These are phyloP conservation scores for Solanum boliviense DNA, from an alignment of 257 asterid genomes.

Conservation along the genomic window DNA sequence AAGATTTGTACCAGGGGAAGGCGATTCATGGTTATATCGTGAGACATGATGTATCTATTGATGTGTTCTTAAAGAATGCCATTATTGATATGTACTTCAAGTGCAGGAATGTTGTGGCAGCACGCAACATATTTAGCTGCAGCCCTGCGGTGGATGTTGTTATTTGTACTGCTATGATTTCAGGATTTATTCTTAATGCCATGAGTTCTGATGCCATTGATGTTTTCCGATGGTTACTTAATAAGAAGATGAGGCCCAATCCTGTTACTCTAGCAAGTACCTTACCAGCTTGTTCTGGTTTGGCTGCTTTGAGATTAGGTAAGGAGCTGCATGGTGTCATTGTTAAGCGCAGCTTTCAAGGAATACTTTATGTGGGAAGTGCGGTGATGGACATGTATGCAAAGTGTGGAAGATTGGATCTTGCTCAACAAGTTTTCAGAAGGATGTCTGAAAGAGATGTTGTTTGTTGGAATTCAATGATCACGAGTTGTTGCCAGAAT, in stretches of 20 bases:
- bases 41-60: slow-evolving; percentile 42
- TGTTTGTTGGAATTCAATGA: slow-evolving; percentile 79
- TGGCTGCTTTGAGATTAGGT: slow-evolving; percentile 47
- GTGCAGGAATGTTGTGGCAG: slow-evolving; percentile 53
- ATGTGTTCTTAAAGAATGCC: slow-evolving; percentile 73
- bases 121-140: slow-evolving; percentile 38
- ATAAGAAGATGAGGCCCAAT: slow-evolving; percentile 57
- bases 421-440: slow-evolving; percentile 38
- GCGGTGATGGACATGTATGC: slow-evolving; percentile 83
- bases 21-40: slow-evolving; percentile 61
- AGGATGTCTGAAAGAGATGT: slow-evolving; percentile 50
- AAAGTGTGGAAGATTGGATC: slow-evolving; percentile 71
- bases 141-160: slow-evolving; percentile 50
- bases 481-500: slow-evolving; percentile 60
- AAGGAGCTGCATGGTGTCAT: slow-evolving; percentile 62
- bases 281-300: slow-evolving; percentile 80
- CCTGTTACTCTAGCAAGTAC: slow-evolving; percentile 76
- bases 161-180: slow-evolving; percentile 72
- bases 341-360: slow-evolving; percentile 45
- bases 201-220: slow-evolving; percentile 53
- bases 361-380: slow-evolving; percentile 57
- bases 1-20: slow-evolving; percentile 34
- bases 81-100: slow-evolving; percentile 78
- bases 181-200: slow-evolving; percentile 73
- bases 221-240: slow-evolving; percentile 39